phyloP scores from a whole-genome alignment of 108 stramenopile genomes.

The Pelagomonas calceolata region DNA sequence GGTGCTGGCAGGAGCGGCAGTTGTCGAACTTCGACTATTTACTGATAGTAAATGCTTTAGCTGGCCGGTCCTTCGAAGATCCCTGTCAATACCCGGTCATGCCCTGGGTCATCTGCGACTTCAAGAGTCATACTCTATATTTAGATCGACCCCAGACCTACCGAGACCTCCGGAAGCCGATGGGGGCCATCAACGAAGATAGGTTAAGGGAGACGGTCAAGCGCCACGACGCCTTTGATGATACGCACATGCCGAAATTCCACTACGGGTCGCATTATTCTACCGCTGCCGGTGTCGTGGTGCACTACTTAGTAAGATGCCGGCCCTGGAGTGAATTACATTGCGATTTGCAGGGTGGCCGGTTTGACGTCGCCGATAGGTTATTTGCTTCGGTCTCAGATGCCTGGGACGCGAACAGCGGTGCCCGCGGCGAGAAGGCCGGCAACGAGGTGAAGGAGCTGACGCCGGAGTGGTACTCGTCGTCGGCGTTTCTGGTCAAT shows the following conservation, averaged over 20 bases:
- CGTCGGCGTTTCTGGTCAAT: slow-evolving; percentile 76
- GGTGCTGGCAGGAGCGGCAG: slow-evolving; percentile 75
- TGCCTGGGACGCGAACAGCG: slow-evolving; percentile 71
- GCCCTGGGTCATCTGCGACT: slow-evolving; percentile 95
- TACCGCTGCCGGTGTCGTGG: slow-evolving; percentile 88
- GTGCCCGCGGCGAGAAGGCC: no score
- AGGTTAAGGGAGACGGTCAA: slow-evolving; percentile 79
- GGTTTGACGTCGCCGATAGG: slow-evolving; percentile 95
- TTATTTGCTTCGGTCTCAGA: slow-evolving; percentile 81
- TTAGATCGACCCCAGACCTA: slow-evolving; percentile 63
- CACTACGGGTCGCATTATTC: slow-evolving; percentile 97
- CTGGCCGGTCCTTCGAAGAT: slow-evolving; percentile 90
- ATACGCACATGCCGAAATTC: slow-evolving; percentile 83
- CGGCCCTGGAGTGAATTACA: slow-evolving; percentile 87
- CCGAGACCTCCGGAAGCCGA: slow-evolving; percentile 85
- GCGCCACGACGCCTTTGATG: slow-evolving; percentile 79
- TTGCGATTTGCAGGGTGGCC: slow-evolving; percentile 79
- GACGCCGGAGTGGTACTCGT: slow-evolving; percentile 78
- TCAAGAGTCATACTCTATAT: slow-evolving; percentile 70
- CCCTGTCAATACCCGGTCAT: slow-evolving; percentile 98
- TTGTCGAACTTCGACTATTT: slow-evolving; percentile 96
- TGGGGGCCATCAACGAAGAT: slow-evolving; percentile 87
- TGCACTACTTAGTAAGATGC: slow-evolving; percentile 85
- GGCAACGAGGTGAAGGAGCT: slow-evolving; percentile 89
- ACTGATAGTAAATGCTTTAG: slow-evolving; percentile 78